Percentiles rank a stretch among this genome's conserved stretches.
These are phyloP conservation scores for Conoideocrella luteorostrata DNA, from an alignment of 2,329 filamentous ascomycete genomes.

Conservation along the genomic window DNA sequence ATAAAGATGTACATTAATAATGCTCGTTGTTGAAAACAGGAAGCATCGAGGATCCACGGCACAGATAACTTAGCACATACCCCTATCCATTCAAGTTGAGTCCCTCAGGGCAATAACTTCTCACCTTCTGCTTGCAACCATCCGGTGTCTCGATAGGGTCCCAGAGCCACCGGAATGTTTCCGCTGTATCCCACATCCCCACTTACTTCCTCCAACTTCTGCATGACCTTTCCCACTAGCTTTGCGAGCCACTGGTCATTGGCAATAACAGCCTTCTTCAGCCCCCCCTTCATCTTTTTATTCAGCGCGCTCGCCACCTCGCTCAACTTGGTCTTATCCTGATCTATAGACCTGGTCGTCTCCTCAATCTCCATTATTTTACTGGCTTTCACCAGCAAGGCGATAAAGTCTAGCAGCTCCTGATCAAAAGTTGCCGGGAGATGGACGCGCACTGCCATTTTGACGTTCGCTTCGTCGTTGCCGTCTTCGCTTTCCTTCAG, in stretches of 20 bases:
- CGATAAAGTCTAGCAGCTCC: conserved; percentile 8
- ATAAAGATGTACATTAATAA: too few species aligned
- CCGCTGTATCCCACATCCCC: conserved; percentile 8
- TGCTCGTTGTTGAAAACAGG: too few species aligned
- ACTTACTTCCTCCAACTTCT: conserved; percentile 4
- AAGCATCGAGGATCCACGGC: too few species aligned
- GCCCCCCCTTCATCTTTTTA: conserved; percentile 51
- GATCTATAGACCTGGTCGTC: not conserved
- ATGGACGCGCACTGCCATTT: conserved; percentile 2
- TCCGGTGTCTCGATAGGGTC: conserved; percentile 4
- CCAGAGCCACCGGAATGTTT: not conserved
- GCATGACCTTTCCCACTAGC: conserved; percentile 8
- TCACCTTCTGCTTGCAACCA: conserved; percentile 8
- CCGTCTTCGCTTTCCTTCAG: not conserved
- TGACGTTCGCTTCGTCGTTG: not conserved
- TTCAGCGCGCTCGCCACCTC: conserved; percentile 5
- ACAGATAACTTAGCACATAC: too few species aligned
- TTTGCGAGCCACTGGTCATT: conserved; percentile 11
- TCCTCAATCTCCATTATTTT: conserved; percentile 8
- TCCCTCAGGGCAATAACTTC: conserved; percentile 40
- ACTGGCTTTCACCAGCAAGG: conserved; percentile 8
- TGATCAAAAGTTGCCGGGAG: conserved; percentile 7
- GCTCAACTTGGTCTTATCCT: conserved; percentile 3
- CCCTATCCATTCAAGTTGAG: too few species aligned
- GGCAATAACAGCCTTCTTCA: conserved; percentile 20